phyloP scores from a whole-genome alignment of 768 basidiomycete species.

The Cystofilobasidium ferigula region DNA sequence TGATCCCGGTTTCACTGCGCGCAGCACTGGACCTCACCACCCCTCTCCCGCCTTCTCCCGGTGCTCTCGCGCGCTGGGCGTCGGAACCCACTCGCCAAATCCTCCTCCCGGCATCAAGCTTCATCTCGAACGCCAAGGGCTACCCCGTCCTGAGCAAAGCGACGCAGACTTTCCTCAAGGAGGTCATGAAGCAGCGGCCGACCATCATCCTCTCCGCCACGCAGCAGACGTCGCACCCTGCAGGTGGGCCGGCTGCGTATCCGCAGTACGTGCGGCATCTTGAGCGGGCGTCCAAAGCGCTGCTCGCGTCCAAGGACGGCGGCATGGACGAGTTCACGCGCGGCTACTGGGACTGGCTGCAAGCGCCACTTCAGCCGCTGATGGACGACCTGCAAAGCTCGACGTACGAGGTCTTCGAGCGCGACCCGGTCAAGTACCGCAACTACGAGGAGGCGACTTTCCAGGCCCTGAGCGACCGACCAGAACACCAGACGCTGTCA shows the following conservation, averaged over 20 bases:
- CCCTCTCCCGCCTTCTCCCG: slow-evolving; percentile 66
- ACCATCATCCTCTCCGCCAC: slow-evolving; percentile 70
- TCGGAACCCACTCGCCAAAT: slow-evolving; percentile 86
- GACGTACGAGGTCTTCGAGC: slow-evolving; percentile 95
- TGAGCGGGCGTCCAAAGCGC: slow-evolving; percentile 29
- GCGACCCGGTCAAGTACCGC: slow-evolving; percentile 90
- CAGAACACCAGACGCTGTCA: slow-evolving; percentile 53
- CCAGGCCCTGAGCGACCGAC: slow-evolving; percentile 63
- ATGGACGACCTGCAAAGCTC: slow-evolving; percentile 95
- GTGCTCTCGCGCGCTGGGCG: slow-evolving; percentile 73
- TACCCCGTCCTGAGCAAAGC: slow-evolving; percentile 93
- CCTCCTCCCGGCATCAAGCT: slow-evolving; percentile 76
- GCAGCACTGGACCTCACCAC: slow-evolving; percentile 83
- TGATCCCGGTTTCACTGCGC: not conserved
- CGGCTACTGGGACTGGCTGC: slow-evolving; percentile 89
- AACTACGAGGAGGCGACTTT: slow-evolving; percentile 94
- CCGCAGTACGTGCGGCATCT: slow-evolving; percentile 56
- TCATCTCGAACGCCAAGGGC: slow-evolving; percentile 89
- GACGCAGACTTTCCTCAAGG: slow-evolving; percentile 78
- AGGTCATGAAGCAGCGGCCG: slow-evolving; percentile 84
- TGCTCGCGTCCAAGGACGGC: slow-evolving; percentile 30
- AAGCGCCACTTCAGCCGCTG: slow-evolving; percentile 88
- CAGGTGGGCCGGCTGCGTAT: slow-evolving; percentile 78
- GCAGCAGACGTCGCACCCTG: slow-evolving; percentile 52
- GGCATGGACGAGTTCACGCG: slow-evolving; percentile 78